Evolutionary conservation across 768 basidiomycete genomes (phyloP).

Genomic region (Lactarius evosmus): DNA sequence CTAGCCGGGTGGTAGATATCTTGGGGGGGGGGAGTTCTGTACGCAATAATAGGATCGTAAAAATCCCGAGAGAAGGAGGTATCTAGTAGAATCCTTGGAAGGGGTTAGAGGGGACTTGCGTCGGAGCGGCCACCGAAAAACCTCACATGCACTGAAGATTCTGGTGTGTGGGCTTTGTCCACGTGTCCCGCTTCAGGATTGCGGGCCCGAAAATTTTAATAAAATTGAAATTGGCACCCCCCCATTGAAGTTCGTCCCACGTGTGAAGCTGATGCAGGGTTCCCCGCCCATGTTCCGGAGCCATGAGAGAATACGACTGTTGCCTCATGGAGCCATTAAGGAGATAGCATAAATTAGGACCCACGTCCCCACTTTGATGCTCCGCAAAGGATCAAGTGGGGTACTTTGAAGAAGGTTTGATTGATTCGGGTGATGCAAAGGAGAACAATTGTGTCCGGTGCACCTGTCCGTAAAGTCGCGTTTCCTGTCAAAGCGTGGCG

Average conservation of each 20-base stretch:
- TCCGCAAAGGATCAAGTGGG: slow-evolving; percentile 17
- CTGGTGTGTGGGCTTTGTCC: neutral
- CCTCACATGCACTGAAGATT: slow-evolving; percentile 2
- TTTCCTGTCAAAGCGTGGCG: neutral
- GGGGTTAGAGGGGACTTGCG: slow-evolving; percentile 7
- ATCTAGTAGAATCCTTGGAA: slow-evolving; percentile 1
- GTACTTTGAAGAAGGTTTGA: slow-evolving; percentile 24
- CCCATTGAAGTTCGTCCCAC: slow-evolving; percentile 3
- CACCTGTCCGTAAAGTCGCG: neutral
- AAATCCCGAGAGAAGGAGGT: neutral
- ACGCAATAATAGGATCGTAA: neutral
- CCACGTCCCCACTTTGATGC: slow-evolving; percentile 12
- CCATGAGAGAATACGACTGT: slow-evolving; percentile 1
- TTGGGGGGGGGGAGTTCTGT: neutral
- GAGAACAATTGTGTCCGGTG: slow-evolving; percentile 5
- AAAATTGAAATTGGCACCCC: slow-evolving; percentile 9
- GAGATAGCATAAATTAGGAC: slow-evolving; percentile 3
- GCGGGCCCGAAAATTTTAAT: slow-evolving; percentile 8
- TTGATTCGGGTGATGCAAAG: slow-evolving; percentile 19
- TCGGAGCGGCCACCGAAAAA: slow-evolving; percentile 12
- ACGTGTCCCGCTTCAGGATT: slow-evolving; percentile 20
- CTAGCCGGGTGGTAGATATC: neutral
- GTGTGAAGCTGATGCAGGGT: slow-evolving; percentile 9
- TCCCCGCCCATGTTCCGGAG: slow-evolving; percentile 11
- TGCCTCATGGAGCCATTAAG: slow-evolving; percentile 13